Evolutionary conservation across 305 asterid species (phyloP).

Genomic region (Nicotiana rustica): DNA sequence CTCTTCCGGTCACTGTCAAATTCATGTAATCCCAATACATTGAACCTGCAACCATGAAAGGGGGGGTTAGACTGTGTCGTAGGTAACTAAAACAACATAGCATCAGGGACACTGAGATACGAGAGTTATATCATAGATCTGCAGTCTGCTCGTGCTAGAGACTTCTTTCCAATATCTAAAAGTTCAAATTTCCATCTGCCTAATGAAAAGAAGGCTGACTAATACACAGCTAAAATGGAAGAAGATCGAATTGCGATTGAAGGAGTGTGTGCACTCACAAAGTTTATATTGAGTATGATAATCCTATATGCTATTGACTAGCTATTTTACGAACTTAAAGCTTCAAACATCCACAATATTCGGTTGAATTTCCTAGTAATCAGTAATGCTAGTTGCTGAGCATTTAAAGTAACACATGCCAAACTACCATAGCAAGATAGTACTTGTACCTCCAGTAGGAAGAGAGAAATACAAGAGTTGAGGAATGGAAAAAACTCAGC

Average conservation of each 20-base stretch:
- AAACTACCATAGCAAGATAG: constrained; percentile 8
- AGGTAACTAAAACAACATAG: background rate
- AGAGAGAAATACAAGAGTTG: background rate
- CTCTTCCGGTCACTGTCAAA: constrained; percentile 96
- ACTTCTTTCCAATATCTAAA: background rate
- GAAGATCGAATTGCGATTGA: constrained; percentile 9
- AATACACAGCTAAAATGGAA: background rate
- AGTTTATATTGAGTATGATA: background rate
- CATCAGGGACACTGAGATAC: background rate
- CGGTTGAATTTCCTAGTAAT: constrained; percentile 14
- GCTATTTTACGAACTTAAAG: background rate
- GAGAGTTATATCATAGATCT: background rate
- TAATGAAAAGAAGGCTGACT: background rate
- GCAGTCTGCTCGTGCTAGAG: background rate
- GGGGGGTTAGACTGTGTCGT: constrained; percentile 2
- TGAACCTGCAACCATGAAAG: constrained; percentile 69
- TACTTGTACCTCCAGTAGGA: constrained; percentile 23
- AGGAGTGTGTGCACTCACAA: background rate
- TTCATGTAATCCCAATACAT: constrained; percentile 98
- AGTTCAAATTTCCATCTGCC: background rate
- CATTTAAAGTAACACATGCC: background rate
- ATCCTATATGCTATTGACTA: background rate
- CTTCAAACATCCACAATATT: constrained; percentile 5
- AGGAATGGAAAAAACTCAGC: constrained; percentile 30
- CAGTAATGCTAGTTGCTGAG: constrained; percentile 20